phyloP scores from a whole-genome alignment of 352 stramenopile genomes.

The Globisporangium cystogenes region DNA sequence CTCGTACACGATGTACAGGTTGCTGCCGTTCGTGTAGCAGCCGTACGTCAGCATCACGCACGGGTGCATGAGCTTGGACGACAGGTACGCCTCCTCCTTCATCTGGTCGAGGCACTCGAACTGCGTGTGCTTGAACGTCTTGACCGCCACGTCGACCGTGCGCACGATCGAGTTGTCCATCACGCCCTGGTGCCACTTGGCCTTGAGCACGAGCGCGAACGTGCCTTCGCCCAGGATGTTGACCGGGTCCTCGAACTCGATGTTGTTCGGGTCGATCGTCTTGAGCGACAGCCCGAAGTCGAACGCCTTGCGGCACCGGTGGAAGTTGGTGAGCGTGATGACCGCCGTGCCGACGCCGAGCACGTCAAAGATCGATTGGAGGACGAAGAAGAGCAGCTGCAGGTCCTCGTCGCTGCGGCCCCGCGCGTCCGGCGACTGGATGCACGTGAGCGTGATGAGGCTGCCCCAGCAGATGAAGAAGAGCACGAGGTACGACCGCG shows the following conservation, averaged over 20 bases:
- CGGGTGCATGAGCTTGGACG: constrained; percentile 69
- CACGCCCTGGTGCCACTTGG: constrained; percentile 54
- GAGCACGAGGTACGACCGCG: constrained; percentile 58
- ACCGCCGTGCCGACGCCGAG: constrained; percentile 56
- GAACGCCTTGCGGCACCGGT: constrained; percentile 62
- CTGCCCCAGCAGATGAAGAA: constrained; percentile 76
- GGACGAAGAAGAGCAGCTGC: constrained; percentile 26
- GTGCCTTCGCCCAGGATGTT: constrained; percentile 79
- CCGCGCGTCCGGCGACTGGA: constrained; percentile 28
- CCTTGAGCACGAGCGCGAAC: constrained; percentile 73
- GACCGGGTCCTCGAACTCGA: constrained; percentile 75
- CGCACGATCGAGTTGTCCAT: constrained; percentile 33
- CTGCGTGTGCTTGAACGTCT: constrained; percentile 77
- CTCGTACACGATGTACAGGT: constrained; percentile 82
- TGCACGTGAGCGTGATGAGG: constrained; percentile 53
- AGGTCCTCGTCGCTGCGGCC: constrained; percentile 15
- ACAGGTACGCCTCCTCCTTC: constrained; percentile 78
- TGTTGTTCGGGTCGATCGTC: constrained; percentile 64
- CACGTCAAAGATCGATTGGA: constrained; percentile 69
- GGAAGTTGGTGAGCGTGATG: constrained; percentile 75
- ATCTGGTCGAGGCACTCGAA: constrained; percentile 75
- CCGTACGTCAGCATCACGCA: constrained; percentile 85
- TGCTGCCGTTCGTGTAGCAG: constrained; percentile 73
- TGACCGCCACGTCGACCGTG: constrained; percentile 70
- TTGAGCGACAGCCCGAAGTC: constrained; percentile 78